Conservation (phyloP, 257 asterid genomes). For the Solanum tarijense region DNA sequence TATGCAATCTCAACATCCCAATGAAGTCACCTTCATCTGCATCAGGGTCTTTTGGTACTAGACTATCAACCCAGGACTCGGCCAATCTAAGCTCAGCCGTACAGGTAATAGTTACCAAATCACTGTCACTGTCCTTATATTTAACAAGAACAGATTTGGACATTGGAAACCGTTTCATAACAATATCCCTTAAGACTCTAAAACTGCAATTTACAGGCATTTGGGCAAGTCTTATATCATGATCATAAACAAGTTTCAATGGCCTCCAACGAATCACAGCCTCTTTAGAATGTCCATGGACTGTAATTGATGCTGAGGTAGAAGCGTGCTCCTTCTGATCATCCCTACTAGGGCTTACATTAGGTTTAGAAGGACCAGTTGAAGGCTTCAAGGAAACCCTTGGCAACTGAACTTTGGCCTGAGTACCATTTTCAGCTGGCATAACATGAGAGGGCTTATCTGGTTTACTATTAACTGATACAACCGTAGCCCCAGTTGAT, state of each 20-base stretch:
- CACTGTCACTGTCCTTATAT: slow-evolving; percentile 71
- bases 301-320: slow-evolving; percentile 20
- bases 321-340: slow-evolving; percentile 26
- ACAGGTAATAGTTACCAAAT: slow-evolving; percentile 74
- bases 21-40: slow-evolving; percentile 31
- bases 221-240: slow-evolving; percentile 77
- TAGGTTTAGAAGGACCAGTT: slow-evolving; percentile 35
- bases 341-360: slow-evolving; percentile 21
- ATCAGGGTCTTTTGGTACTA: slow-evolving; percentile 36
- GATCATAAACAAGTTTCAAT: slow-evolving; percentile 81
- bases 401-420: slow-evolving; percentile 40
- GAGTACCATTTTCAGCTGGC: slow-evolving; percentile 46
- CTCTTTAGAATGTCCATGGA: slow-evolving; percentile 33
- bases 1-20: slow-evolving; percentile 64
- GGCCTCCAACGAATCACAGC: slow-evolving; percentile 36
- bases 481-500: slow-evolving; percentile 14
- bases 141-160: slow-evolving; percentile 70
- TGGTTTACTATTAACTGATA: slow-evolving; percentile 31
- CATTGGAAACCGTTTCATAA: slow-evolving; percentile 61
- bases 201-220: slow-evolving; percentile 72
- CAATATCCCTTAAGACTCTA: slow-evolving; percentile 57
- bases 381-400: slow-evolving; percentile 69
- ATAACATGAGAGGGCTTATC: slow-evolving; percentile 41
- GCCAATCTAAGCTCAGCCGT: slow-evolving; percentile 65
- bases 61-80: slow-evolving; percentile 50